Evolutionary conservation across 176 grass and related monocot species (phyloP).

Genomic region (Cenchrus americanus): DNA sequence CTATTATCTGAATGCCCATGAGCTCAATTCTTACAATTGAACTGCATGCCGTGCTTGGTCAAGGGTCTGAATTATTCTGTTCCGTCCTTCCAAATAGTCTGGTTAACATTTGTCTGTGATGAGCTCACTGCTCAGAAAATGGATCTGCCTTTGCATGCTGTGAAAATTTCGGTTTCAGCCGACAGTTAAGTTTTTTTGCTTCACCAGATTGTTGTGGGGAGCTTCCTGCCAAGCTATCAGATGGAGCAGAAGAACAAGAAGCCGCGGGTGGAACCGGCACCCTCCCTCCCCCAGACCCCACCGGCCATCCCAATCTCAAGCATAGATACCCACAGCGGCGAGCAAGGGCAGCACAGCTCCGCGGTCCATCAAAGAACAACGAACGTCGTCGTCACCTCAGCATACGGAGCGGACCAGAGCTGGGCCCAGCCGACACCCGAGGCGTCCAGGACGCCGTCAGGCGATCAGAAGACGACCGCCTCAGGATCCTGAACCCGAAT

Average conservation of each 20-base stretch:
- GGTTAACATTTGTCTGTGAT: background rate
- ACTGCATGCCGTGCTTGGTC: background rate
- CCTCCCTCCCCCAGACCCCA: conserved; percentile 37
- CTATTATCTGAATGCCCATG: background rate
- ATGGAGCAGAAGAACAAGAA: conserved; percentile 85
- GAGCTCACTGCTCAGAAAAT: background rate
- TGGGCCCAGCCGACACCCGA: conserved; percentile 60
- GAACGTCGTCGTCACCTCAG: conserved; percentile 42
- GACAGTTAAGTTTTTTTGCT: background rate
- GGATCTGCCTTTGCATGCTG: background rate
- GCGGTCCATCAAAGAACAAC: conserved; percentile 24
- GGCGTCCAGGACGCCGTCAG: conserved; percentile 38
- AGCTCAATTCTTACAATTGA: background rate
- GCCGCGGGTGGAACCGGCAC: conserved; percentile 28
- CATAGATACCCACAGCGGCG: conserved; percentile 40
- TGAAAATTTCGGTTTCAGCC: conserved; percentile 8
- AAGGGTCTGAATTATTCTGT: background rate
- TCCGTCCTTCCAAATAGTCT: background rate
- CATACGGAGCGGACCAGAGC: conserved; percentile 57
- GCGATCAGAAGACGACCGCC: conserved; percentile 57
- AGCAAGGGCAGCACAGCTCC: conserved; percentile 50
- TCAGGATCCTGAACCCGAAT: conserved; percentile 47
- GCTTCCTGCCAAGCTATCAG: conserved; percentile 82
- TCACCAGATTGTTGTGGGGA: conserved; percentile 81
- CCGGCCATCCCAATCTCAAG: conserved; percentile 59